These are phyloP conservation scores for Plasmodium gonderi DNA, from an alignment of 169 alveolate genomes.

Conservation along the genomic window DNA sequence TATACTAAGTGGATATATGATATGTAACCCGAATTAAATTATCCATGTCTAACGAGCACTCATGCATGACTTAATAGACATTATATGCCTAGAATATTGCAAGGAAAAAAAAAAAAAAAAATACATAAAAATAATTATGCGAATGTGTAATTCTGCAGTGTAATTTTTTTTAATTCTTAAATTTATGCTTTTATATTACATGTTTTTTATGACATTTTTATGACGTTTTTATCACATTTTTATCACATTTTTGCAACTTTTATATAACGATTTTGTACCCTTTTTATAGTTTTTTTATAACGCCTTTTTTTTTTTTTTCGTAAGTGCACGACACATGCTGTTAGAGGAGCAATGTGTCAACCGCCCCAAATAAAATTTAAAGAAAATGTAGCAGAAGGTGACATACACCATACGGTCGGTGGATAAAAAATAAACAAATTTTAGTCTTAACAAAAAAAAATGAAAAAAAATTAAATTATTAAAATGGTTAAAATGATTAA, in stretches of 20 bases:
- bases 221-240: too few relatives aligned
- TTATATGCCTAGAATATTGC: too few relatives aligned
- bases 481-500: neutral
- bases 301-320: neutral
- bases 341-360: neutral
- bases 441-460: neutral
- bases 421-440: neutral
- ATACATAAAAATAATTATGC: too few relatives aligned
- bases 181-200: neutral
- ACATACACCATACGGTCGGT: too few relatives aligned
- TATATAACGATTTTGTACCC: neutral
- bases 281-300: neutral
- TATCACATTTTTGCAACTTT: neutral
- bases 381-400: neutral
- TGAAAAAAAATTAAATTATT: neutral
- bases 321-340: neutral
- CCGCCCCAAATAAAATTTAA: neutral
- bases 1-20: too few relatives aligned
- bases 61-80: too few relatives aligned
- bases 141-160: neutral
- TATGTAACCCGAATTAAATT: too few relatives aligned
- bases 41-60: too few relatives aligned
- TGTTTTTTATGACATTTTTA: neutral
- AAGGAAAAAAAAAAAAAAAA: too few relatives aligned
- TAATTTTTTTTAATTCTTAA: neutral